Evolutionary conservation across 805 yeast genomes (phyloP).

Genomic region (Tetrapisispora nanseiensis): DNA sequence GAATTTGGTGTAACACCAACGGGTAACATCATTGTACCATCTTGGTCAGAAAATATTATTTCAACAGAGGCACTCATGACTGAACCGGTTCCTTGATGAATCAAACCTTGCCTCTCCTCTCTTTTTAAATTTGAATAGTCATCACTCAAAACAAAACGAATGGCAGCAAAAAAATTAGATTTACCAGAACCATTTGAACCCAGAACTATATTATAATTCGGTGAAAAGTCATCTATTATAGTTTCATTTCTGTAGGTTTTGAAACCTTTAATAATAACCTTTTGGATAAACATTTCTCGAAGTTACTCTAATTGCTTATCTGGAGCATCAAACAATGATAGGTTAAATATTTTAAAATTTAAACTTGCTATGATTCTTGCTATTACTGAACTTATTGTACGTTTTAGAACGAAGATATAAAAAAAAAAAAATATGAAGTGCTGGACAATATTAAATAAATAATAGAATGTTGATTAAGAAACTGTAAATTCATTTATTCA

Average conservation of each 20-base stretch:
- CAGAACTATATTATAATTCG: slow-evolving; percentile 75
- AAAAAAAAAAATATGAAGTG: no score
- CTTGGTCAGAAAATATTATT: slow-evolving; percentile 73
- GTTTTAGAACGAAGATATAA: no score
- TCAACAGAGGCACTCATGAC: slow-evolving; percentile 92
- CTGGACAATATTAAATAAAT: no score
- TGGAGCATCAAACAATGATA: no score
- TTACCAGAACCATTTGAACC: slow-evolving; percentile 97
- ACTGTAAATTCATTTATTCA: background rate
- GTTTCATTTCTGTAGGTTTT: slow-evolving; percentile 85
- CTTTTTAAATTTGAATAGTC: slow-evolving; percentile 76
- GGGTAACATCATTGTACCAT: slow-evolving; percentile 60
- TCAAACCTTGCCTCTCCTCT: slow-evolving; percentile 77
- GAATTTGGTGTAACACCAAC: slow-evolving; percentile 26
- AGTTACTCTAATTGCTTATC: no score
- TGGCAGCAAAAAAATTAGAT: slow-evolving; percentile 90
- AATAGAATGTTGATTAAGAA: background rate
- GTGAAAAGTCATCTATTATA: slow-evolving; percentile 63
- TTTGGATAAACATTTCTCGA: slow-evolving; percentile 32
- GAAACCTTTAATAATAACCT: slow-evolving; percentile 80
- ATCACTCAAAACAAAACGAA: slow-evolving; percentile 83
- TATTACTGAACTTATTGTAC: no score
- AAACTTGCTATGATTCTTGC: no score
- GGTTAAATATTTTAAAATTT: no score
- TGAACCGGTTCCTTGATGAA: slow-evolving; percentile 85